Evolutionary conservation across 2,329 filamentous ascomycete species (phyloP).

Genomic region (Grosmannia penicillata): DNA sequence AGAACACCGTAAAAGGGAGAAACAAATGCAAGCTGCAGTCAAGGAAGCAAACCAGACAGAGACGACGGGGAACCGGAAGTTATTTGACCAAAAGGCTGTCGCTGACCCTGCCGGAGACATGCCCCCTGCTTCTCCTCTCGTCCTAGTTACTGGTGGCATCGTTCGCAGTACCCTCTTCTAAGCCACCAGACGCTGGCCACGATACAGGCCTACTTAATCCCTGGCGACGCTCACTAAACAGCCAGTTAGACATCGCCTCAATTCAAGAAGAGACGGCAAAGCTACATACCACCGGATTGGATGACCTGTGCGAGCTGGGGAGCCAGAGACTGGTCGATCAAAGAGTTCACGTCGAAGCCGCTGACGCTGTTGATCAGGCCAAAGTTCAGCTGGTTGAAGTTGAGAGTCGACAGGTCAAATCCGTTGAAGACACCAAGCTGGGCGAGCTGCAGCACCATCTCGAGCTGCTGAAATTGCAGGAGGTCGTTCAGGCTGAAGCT

Average conservation of each 20-base stretch:
- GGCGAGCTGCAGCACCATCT: slow-evolving; percentile 15
- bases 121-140: not conserved
- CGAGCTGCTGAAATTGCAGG: slow-evolving; percentile 12
- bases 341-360: slow-evolving; percentile 14
- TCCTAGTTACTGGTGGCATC: not conserved
- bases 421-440: slow-evolving; percentile 14
- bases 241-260: too few species aligned
- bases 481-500: slow-evolving; percentile 8
- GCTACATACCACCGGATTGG: slow-evolving; percentile 5
- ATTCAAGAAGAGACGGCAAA: not conserved
- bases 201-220: too few species aligned
- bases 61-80: too few species aligned
- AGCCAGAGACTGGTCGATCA: slow-evolving; percentile 11
- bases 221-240: too few species aligned
- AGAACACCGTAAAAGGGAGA: too few species aligned
- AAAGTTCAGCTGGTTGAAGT: slow-evolving; percentile 12
- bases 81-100: too few species aligned
- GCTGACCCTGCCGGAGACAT: too few species aligned
- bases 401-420: slow-evolving; percentile 15
- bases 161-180: too few species aligned
- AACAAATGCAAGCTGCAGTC: too few species aligned
- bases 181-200: too few species aligned
- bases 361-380: slow-evolving; percentile 14
- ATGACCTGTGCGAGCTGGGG: slow-evolving; percentile 13
- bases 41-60: too few species aligned